phyloP scores from a whole-genome alignment of 768 basidiomycete genomes.

The Hydnum rufescens region DNA sequence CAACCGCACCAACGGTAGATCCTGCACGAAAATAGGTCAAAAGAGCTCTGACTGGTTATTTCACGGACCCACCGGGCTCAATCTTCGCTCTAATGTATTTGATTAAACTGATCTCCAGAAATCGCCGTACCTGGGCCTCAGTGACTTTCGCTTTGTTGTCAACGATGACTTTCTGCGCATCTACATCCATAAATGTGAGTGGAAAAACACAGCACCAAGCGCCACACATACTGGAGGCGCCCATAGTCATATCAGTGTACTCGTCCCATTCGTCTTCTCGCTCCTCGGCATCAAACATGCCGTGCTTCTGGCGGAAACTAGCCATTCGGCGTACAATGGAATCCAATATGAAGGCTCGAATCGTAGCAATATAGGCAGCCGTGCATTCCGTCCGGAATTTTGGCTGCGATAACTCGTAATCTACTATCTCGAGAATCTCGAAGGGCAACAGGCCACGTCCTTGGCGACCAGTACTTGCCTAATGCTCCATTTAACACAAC shows the following conservation, averaged over 20 bases:
- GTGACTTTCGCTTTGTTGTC: conserved; percentile 86
- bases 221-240: conserved; percentile 39
- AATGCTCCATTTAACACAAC: not conserved
- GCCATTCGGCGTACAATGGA: conserved; percentile 49
- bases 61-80: conserved; percentile 67
- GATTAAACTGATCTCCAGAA: conserved; percentile 75
- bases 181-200: conserved; percentile 7
- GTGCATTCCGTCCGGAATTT: conserved; percentile 56
- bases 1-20: conserved; percentile 95
- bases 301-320: conserved; percentile 42
- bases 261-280: conserved; percentile 58
- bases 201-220: not conserved
- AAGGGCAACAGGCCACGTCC: conserved; percentile 63
- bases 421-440: conserved; percentile 59
- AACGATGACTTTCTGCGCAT: conserved; percentile 47
- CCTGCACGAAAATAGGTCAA: too few relatives aligned
- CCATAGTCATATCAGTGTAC: conserved; percentile 54
- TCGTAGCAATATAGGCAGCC: conserved; percentile 42
- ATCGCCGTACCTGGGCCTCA: conserved; percentile 49
- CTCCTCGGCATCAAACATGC: conserved; percentile 70
- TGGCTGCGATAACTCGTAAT: conserved; percentile 34
- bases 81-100: conserved; percentile 92
- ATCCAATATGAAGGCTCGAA: conserved; percentile 50
- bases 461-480: conserved; percentile 44
- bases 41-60: too few relatives aligned